A percentile compares a stretch with the other conserved stretches of the same genome.
Conservation (phyloP, 2,329 filamentous ascomycete genomes). For the Magnaporthiopsis poae region DNA sequence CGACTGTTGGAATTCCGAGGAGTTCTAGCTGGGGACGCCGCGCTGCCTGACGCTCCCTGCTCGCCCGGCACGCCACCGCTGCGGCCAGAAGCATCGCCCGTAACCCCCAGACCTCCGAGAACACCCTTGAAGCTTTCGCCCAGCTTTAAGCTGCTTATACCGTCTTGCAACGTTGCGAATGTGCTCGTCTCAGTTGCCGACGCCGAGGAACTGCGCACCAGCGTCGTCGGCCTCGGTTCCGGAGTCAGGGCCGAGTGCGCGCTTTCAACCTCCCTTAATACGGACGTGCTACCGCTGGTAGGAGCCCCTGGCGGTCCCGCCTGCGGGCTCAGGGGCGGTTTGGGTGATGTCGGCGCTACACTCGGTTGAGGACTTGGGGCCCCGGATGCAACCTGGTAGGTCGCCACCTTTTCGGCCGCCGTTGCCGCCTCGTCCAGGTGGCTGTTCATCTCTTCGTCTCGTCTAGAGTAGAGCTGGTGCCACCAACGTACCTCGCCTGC, state of each 20-base stretch:
- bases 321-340: conserved; percentile 17
- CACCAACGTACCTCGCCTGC: conserved; percentile 82
- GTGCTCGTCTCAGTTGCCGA: conserved; percentile 5
- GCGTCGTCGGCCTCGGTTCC: conserved; percentile 2
- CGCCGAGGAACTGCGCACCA: conserved; percentile 12
- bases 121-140: conserved; percentile 16
- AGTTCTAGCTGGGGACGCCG: no score
- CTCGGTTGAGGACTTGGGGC: conserved; percentile 26
- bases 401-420: conserved; percentile 30
- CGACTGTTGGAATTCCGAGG: neutral
- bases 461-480: conserved; percentile 75
- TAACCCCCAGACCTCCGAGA: conserved; percentile 12
- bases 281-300: conserved; percentile 11
- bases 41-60: neutral
- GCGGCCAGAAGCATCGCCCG: conserved; percentile 5
- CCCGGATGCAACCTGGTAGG: conserved; percentile 18
- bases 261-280: conserved; percentile 11
- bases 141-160: conserved; percentile 15
- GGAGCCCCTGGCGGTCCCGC: conserved; percentile 29
- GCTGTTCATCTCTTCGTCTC: conserved; percentile 87
- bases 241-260: conserved; percentile 14
- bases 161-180: conserved; percentile 15
- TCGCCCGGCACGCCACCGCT: conserved; percentile 1
- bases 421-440: conserved; percentile 45
- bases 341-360: conserved; percentile 1